Evolutionary conservation across 2,329 filamentous ascomycete genomes (phyloP).

Genomic region (Stagonosporopsis cucurbitacearum): DNA sequence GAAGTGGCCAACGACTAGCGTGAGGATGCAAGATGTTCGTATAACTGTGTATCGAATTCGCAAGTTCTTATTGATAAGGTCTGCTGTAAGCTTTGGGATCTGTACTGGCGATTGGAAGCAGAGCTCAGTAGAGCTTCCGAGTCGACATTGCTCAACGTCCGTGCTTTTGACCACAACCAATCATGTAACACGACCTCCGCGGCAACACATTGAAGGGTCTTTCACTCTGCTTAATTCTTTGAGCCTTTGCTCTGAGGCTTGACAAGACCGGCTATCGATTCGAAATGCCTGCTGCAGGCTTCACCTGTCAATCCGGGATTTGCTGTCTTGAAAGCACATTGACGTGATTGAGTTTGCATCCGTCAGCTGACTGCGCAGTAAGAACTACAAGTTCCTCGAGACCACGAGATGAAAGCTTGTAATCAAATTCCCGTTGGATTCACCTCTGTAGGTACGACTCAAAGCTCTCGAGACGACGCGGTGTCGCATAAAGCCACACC

Average conservation of each 20-base stretch:
- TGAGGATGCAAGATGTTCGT: background rate
- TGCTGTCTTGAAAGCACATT: too few relatives aligned
- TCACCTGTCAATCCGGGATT: too few relatives aligned
- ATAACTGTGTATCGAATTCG: background rate
- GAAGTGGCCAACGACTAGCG: background rate
- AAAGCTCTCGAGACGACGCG: background rate
- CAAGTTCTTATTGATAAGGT: background rate
- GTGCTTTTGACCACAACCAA: constrained; percentile 3
- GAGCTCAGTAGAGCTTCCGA: constrained; percentile 6
- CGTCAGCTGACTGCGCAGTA: too few relatives aligned
- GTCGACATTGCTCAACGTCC: constrained; percentile 5
- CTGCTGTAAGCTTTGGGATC: background rate
- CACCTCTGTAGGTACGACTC: background rate
- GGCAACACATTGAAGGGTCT: background rate
- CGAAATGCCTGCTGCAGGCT: too few relatives aligned
- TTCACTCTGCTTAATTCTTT: background rate
- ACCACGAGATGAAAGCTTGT: too few relatives aligned
- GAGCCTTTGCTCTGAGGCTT: background rate
- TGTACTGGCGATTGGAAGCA: background rate
- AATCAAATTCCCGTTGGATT: too few relatives aligned
- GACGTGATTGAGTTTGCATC: too few relatives aligned
- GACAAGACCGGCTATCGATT: too few relatives aligned
- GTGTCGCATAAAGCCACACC: background rate
- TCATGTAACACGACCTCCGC: constrained; percentile 6
- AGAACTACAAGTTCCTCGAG: too few relatives aligned